phyloP scores from a whole-genome alignment of 768 basidiomycete genomes.

The Boletellus emodensis region DNA sequence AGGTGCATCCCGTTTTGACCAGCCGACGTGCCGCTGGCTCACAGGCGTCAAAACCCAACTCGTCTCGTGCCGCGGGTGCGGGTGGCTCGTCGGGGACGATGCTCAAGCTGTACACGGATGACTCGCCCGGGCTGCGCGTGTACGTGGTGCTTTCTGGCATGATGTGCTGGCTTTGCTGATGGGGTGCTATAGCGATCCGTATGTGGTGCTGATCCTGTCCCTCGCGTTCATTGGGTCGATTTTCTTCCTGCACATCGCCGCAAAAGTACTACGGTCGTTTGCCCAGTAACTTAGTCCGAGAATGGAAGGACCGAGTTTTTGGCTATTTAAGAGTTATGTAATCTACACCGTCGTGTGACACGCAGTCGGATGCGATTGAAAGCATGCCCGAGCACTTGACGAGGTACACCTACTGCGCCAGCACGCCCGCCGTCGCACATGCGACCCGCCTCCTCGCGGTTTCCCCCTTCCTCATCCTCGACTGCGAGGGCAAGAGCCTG shows the following conservation, averaged over 20 bases:
- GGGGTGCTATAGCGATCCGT: slow-evolving; percentile 68
- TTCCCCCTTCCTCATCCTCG: slow-evolving; percentile 31
- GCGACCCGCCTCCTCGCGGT: slow-evolving; percentile 18
- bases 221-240: slow-evolving; percentile 97
- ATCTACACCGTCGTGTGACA: slow-evolving; percentile 11
- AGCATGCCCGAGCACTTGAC: slow-evolving; percentile 18
- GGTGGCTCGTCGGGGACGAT: slow-evolving; percentile 98
- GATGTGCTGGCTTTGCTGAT: slow-evolving; percentile 4
- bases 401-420: slow-evolving; percentile 20
- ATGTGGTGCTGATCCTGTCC: slow-evolving; percentile 93
- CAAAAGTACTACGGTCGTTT: slow-evolving; percentile 89
- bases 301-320: background rate
- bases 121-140: slow-evolving; percentile 96
- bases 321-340: background rate
- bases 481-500: slow-evolving; percentile 39
- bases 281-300: slow-evolving; percentile 52
- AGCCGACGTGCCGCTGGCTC: slow-evolving; percentile 72
- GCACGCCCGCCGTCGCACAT: slow-evolving; percentile 9
- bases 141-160: slow-evolving; percentile 43
- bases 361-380: background rate
- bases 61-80: slow-evolving; percentile 85
- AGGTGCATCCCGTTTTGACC: background rate
- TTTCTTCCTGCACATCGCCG: slow-evolving; percentile 97
- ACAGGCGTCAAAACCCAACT: slow-evolving; percentile 75
- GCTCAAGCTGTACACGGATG: slow-evolving; percentile 98